Evolutionary conservation across 1,284 basidiomycete species (phyloP).

Genomic region (Hemileia vastatrix): DNA sequence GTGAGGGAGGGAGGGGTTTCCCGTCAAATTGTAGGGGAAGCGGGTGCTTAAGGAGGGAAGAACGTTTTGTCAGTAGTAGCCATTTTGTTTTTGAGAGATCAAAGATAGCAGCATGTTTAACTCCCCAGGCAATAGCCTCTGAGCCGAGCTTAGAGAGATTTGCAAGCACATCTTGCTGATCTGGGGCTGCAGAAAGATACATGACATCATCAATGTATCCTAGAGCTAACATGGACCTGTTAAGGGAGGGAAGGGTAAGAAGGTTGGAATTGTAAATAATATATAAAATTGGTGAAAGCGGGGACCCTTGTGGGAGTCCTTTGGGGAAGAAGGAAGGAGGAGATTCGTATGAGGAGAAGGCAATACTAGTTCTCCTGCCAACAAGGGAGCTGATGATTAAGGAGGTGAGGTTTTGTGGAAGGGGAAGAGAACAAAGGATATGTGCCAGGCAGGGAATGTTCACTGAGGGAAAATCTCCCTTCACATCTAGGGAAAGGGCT

Average conservation of each 20-base stretch:
- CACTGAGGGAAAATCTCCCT: conserved; percentile 4
- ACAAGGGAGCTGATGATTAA: neutral
- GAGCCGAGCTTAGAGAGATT: neutral
- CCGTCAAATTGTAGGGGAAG: no score
- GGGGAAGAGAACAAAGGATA: neutral
- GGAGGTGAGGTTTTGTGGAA: neutral
- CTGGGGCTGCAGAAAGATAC: neutral
- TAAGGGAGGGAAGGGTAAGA: neutral
- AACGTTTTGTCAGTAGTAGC: no score
- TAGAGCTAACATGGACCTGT: neutral
- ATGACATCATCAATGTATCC: conserved; percentile 6
- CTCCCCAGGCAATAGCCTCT: neutral
- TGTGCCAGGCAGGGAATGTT: neutral
- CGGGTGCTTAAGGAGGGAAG: no score
- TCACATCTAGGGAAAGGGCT: conserved; percentile 13
- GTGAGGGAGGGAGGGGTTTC: no score
- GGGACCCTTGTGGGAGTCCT: conserved; percentile 9
- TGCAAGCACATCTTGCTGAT: neutral
- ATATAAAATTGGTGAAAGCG: conserved; percentile 7
- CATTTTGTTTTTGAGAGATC: no score
- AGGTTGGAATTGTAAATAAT: conserved; percentile 9
- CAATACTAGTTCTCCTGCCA: neutral
- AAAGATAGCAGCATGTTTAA: neutral
- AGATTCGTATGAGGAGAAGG: conserved; percentile 1
- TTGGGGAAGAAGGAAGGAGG: neutral